Conservation (phyloP, 176 grass and related monocot species). For the Rhynchospora tenuis region DNA sequence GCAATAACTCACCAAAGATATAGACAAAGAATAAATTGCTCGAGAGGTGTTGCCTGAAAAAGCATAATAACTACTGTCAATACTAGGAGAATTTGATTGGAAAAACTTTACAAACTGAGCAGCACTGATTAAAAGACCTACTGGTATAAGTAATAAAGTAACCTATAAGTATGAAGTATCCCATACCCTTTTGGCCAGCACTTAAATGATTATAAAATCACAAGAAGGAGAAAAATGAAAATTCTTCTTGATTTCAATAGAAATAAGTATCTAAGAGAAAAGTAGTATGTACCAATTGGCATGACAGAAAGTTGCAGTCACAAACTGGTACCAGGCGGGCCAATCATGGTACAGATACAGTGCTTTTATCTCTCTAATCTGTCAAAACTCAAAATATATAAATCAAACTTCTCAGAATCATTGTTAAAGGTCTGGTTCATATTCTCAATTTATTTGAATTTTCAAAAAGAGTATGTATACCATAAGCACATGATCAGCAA, state of each 20-base stretch:
- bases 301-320: conserved; percentile 94
- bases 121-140: neutral
- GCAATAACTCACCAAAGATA: conserved; percentile 83
- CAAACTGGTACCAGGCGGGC: conserved; percentile 88
- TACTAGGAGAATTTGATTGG: conserved; percentile 1
- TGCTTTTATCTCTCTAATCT: conserved; percentile 58
- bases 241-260: neutral
- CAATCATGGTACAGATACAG: conserved; percentile 76
- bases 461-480: conserved; percentile 24
- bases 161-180: neutral
- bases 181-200: neutral
- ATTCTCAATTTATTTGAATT: neutral
- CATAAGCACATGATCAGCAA: conserved; percentile 85
- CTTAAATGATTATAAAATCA: neutral
- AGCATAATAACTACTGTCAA: conserved; percentile 24
- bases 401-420: conserved; percentile 12
- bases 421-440: neutral
- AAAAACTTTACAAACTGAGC: conserved; percentile 6
- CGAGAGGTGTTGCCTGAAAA: conserved; percentile 93
- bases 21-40: conserved; percentile 99
- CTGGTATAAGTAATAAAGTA: neutral
- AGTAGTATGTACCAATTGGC: conserved; percentile 57
- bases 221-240: conserved; percentile 13
- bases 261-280: conserved; percentile 20
- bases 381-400: conserved; percentile 36